Conservation (phyloP, 2,329 filamentous ascomycete genomes). For the Fusarium ambrosium region DNA sequence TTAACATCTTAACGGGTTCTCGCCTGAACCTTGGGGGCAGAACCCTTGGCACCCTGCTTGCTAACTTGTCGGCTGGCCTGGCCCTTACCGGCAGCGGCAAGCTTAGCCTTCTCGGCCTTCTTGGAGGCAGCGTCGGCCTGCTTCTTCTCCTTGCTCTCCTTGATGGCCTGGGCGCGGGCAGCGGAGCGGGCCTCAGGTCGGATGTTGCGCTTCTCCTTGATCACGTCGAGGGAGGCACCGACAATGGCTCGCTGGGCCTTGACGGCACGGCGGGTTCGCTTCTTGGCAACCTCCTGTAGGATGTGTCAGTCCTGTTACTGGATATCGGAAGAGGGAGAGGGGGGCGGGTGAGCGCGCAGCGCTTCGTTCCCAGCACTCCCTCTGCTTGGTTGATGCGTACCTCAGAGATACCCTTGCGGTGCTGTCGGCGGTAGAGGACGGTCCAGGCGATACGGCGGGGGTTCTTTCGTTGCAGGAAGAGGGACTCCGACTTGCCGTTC, state of each 20-base stretch:
- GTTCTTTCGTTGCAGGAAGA: constrained; percentile 99
- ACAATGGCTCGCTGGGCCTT: constrained; percentile 99
- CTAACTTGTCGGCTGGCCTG: constrained; percentile 84
- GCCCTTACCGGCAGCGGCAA: constrained; percentile 77
- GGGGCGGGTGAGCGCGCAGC: constrained; percentile 1
- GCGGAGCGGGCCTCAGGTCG: constrained; percentile 96
- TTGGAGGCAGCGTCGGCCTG: constrained; percentile 86
- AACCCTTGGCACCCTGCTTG: constrained; percentile 98
- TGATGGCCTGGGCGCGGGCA: constrained; percentile 90
- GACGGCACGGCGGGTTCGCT: constrained; percentile 97
- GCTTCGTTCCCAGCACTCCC: not conserved
- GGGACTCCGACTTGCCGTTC: constrained; percentile 99
- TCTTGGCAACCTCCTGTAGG: constrained; percentile 97
- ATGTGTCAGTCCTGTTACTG: constrained; percentile 56
- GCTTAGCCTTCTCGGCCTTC: constrained; percentile 99
- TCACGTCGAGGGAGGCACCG: constrained; percentile 98
- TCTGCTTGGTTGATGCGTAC: constrained; percentile 69
- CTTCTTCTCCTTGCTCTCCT: constrained; percentile 99
- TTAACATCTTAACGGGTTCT: constrained; percentile 76
- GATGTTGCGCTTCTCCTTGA: constrained; percentile 97
- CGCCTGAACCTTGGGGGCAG: constrained; percentile 85
- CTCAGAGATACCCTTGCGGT: constrained; percentile 99
- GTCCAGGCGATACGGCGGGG: constrained; percentile 99
- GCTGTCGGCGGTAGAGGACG: constrained; percentile 96
- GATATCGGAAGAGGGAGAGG: not conserved